These are phyloP conservation scores for Linum lewisii DNA, from an alignment of 345 rosid genomes.

Conservation along the genomic window DNA sequence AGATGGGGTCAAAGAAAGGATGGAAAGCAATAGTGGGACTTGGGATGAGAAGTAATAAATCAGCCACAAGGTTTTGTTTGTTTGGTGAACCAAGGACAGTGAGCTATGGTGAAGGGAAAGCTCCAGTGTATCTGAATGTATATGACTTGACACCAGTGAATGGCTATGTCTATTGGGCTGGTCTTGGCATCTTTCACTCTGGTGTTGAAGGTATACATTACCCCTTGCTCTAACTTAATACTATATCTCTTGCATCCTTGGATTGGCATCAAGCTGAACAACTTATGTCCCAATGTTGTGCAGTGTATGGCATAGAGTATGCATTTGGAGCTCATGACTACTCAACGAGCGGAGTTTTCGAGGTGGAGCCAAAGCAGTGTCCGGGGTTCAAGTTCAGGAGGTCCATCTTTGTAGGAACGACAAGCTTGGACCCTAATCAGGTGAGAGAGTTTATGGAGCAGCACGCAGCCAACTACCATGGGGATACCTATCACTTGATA, in stretches of 20 bases:
- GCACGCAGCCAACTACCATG: conserved; percentile 4
- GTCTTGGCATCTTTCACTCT: conserved; percentile 31
- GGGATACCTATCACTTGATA: conserved; percentile 1
- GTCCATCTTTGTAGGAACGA: conserved; percentile 1
- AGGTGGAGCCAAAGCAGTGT: conserved; percentile 3
- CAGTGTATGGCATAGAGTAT: conserved; percentile 3
- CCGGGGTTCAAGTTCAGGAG: conserved; percentile 2
- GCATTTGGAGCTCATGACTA: conserved; percentile 7
- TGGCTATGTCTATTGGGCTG: conserved; percentile 27
- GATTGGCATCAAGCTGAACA: no score
- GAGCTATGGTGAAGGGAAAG: conserved; percentile 17
- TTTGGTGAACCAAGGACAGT: conserved; percentile 19
- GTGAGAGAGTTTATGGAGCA: conserved; percentile 4
- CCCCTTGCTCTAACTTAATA: no score
- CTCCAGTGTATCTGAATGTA: conserved; percentile 26
- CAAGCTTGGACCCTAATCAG: not conserved
- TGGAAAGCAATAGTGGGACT: conserved; percentile 24
- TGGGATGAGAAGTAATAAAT: conserved; percentile 19
- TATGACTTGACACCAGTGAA: conserved; percentile 30
- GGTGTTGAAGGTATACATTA: conserved; percentile 31
- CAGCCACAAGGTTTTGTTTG: conserved; percentile 22
- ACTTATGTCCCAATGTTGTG: no score
- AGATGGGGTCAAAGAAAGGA: conserved; percentile 17
- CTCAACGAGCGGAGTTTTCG: not conserved
- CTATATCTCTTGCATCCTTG: no score